phyloP scores from a whole-genome alignment of 2,329 filamentous ascomycete species.

The Penicillium decumbens region DNA sequence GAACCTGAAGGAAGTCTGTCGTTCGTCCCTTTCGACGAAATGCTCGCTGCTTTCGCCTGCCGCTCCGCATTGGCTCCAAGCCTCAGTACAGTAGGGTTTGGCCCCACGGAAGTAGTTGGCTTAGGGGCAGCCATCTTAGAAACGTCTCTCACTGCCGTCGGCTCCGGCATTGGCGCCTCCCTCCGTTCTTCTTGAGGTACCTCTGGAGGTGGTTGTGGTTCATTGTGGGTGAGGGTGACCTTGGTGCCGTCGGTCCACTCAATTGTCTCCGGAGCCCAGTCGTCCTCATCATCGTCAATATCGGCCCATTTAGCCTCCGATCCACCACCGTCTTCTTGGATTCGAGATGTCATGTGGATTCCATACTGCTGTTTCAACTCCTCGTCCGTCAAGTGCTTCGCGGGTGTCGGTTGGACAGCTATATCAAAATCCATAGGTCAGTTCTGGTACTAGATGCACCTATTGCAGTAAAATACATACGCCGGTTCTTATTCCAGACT shows the following conservation, averaged over 20 bases:
- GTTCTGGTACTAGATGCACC: constrained; percentile 4
- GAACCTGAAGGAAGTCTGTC: constrained; percentile 51
- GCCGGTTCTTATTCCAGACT: constrained; percentile 66
- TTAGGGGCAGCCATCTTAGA: constrained; percentile 30
- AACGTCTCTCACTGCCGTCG: constrained; percentile 24
- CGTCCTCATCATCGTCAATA: constrained; percentile 65
- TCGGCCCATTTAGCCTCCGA: constrained; percentile 66
- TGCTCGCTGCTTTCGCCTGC: constrained; percentile 42
- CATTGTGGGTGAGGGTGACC: constrained; percentile 52
- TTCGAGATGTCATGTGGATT: constrained; percentile 61
- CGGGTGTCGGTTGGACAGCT: constrained; percentile 53
- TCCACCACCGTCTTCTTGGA: constrained; percentile 58
- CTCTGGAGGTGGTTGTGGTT: constrained; percentile 22
- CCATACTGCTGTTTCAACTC: constrained; percentile 65
- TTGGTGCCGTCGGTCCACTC: constrained; percentile 68
- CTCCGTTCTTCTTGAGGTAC: constrained; percentile 23
- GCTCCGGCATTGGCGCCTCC: constrained; percentile 20
- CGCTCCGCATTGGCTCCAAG: constrained; percentile 46
- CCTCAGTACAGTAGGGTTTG: constrained; percentile 48
- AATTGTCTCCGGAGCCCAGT: constrained; percentile 64
- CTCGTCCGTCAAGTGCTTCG: constrained; percentile 63
- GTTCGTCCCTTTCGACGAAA: constrained; percentile 48
- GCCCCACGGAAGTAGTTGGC: constrained; percentile 44
- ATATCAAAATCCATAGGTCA: constrained; percentile 19
- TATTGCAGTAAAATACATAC: constrained; percentile 34